A percentile compares a stretch with the other conserved stretches of the same genome.
Evolutionary conservation across 2,329 filamentous ascomycete genomes (phyloP).

Genomic region (Aspergillus sp.): DNA sequence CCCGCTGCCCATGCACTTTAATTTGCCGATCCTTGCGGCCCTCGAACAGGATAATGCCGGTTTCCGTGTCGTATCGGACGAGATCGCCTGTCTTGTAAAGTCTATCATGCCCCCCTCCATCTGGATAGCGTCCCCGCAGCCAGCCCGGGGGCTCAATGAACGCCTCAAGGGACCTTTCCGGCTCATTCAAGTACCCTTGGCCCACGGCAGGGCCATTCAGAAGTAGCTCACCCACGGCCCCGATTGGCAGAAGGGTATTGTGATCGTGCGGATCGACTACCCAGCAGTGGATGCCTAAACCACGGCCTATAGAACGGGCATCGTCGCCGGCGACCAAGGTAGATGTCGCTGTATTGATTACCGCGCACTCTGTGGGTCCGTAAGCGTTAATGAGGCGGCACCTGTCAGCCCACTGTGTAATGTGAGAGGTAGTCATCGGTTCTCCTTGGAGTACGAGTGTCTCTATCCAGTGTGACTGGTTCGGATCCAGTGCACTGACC

Average conservation of each 20-base stretch:
- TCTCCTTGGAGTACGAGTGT: neutral
- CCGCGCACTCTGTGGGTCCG: neutral
- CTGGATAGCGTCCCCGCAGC: neutral
- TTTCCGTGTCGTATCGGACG: neutral
- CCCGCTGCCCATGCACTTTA: constrained; percentile 23
- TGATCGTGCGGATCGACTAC: neutral
- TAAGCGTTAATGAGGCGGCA: neutral
- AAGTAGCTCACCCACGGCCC: neutral
- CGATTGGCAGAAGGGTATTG: neutral
- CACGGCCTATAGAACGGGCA: neutral
- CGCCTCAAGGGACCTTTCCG: constrained; percentile 53
- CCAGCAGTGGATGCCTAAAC: neutral
- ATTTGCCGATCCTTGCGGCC: constrained; percentile 16
- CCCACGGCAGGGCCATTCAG: neutral
- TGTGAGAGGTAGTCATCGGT: neutral
- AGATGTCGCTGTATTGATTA: neutral
- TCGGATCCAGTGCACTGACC: neutral
- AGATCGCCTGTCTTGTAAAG: neutral
- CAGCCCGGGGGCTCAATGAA: constrained; percentile 44
- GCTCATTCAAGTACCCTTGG: neutral
- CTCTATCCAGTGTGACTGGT: neutral
- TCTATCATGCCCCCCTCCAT: neutral
- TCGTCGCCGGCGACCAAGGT: neutral
- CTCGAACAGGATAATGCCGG: neutral
- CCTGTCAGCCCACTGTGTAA: neutral